A percentile compares a stretch with the other conserved stretches of the same genome.
These are phyloP conservation scores for Calonectria ilicicola DNA, from an alignment of 2,329 filamentous ascomycete genomes.

Conservation along the genomic window DNA sequence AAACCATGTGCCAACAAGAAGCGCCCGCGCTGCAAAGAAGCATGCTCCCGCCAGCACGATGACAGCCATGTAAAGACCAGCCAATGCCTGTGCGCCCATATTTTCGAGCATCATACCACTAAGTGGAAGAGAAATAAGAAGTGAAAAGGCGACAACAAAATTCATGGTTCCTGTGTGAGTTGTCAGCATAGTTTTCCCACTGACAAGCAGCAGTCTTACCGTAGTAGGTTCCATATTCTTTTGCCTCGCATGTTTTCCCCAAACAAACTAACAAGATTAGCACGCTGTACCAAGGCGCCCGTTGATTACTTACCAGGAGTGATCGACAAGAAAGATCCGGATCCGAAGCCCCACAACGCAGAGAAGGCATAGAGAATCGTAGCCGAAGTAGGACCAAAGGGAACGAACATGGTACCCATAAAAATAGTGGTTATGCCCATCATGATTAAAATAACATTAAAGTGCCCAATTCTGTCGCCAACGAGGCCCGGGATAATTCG, in stretches of 20 bases:
- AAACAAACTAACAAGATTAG: conserved; percentile 51
- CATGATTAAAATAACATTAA: conserved; percentile 50
- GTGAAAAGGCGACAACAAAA: conserved; percentile 57
- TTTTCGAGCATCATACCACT: conserved; percentile 59
- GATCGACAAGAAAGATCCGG: conserved; percentile 59
- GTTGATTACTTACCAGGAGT: conserved; percentile 41
- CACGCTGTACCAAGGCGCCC: not conserved
- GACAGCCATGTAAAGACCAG: conserved; percentile 59
- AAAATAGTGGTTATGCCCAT: conserved; percentile 51
- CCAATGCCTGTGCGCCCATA: conserved; percentile 56
- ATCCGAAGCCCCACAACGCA: conserved; percentile 61
- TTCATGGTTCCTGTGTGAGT: conserved; percentile 56
- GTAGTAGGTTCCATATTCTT: conserved; percentile 59
- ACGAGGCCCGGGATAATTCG: conserved; percentile 56
- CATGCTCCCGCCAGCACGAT: conserved; percentile 51
- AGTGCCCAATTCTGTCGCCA: conserved; percentile 57
- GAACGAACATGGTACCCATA: conserved; percentile 57
- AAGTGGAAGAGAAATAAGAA: conserved; percentile 58
- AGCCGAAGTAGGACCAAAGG: conserved; percentile 54
- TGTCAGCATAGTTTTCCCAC: conserved; percentile 3
- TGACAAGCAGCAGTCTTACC: conserved; percentile 23
- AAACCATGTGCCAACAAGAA: conserved; percentile 40
- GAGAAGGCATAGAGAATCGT: conserved; percentile 57
- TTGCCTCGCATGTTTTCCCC: conserved; percentile 58
- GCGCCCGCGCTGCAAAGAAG: conserved; percentile 44